phyloP scores from a whole-genome alignment of 2,329 filamentous ascomycete genomes.

The Lecanicillium sp. region DNA sequence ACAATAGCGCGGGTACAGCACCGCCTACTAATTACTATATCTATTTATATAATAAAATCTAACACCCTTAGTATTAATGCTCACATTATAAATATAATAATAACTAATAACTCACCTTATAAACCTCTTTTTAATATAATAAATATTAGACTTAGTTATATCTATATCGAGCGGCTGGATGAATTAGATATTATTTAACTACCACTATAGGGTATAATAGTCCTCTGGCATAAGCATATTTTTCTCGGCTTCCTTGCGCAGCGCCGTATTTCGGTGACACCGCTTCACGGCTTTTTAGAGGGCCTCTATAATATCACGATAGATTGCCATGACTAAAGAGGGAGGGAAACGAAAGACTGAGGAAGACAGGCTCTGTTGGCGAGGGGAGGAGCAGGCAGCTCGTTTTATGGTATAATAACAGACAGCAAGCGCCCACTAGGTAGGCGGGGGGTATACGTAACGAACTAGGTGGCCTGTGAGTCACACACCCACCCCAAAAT shows the following conservation, averaged over 20 bases:
- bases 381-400: no score
- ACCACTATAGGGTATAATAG: no score
- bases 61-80: not conserved
- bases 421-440: no score
- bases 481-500: not conserved
- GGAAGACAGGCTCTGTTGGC: no score
- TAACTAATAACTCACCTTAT: conserved; percentile 15
- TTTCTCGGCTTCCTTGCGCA: no score
- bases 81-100: not conserved
- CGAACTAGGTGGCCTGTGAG: not conserved
- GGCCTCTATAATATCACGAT: no score
- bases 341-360: no score
- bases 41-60: conserved; percentile 12
- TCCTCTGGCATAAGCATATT: no score
- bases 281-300: no score
- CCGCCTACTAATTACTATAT: conserved; percentile 13
- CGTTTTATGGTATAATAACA: no score
- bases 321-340: no score
- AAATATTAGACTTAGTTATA: conserved; percentile 20
- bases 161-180: conserved; percentile 14
- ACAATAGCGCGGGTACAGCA: conserved; percentile 15
- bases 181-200: not conserved
- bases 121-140: conserved; percentile 20
- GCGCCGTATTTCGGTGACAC: no score
- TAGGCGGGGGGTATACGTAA: not conserved